These are phyloP conservation scores for Stephanodiscus triporus DNA, from an alignment of 108 stramenopile genomes.

Conservation along the genomic window DNA sequence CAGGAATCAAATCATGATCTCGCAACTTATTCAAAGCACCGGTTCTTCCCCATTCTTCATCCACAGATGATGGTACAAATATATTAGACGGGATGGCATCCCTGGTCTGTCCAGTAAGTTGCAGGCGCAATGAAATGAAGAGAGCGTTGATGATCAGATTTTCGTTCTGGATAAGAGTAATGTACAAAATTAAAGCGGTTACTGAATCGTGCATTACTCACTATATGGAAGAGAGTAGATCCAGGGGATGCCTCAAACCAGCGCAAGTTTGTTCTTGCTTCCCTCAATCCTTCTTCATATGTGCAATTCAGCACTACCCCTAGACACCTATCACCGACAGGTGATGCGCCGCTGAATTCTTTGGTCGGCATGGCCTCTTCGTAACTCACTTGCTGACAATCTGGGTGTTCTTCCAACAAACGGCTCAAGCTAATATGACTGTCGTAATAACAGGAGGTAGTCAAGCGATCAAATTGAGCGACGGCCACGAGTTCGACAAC, in stretches of 20 bases:
- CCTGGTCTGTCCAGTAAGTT: constrained; percentile 65
- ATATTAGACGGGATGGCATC: constrained; percentile 46
- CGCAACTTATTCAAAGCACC: constrained; percentile 54
- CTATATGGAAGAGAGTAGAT: constrained; percentile 44
- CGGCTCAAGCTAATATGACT: constrained; percentile 69
- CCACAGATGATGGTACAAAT: constrained; percentile 28
- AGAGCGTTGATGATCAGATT: neutral
- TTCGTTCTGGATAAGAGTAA: neutral
- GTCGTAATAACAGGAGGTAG: no score
- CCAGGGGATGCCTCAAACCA: constrained; percentile 81
- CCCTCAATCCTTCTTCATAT: constrained; percentile 74
- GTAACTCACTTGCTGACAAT: constrained; percentile 47
- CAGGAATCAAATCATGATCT: constrained; percentile 60
- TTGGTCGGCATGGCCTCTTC: constrained; percentile 51
- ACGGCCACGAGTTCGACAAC: no score
- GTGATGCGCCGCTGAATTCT: constrained; percentile 32
- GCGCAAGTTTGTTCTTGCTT: constrained; percentile 43
- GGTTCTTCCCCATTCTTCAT: constrained; percentile 44
- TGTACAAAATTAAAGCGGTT: neutral
- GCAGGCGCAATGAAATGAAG: constrained; percentile 7
- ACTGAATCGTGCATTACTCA: constrained; percentile 6
- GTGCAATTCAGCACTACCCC: constrained; percentile 57
- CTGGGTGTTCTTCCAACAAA: constrained; percentile 80
- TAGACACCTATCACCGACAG: constrained; percentile 43
- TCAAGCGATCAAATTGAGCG: no score